phyloP scores from a whole-genome alignment of 2,329 filamentous ascomycete species.

The Colletotrichum endophyticum region DNA sequence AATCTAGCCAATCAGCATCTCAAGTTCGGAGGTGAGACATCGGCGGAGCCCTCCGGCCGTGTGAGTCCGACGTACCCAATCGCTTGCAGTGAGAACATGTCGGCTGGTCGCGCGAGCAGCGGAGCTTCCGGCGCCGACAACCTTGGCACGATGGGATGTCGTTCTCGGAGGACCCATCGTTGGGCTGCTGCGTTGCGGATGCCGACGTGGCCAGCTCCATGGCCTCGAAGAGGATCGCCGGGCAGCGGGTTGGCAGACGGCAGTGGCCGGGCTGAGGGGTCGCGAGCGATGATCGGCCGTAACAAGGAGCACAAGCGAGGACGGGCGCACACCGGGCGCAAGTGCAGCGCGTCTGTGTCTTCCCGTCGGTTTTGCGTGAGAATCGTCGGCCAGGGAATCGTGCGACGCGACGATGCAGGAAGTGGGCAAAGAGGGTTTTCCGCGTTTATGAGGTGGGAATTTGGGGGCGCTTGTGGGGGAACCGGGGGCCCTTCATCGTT shows the following conservation, averaged over 20 bases:
- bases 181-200: background rate
- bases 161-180: conserved; percentile 9
- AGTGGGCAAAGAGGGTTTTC: background rate
- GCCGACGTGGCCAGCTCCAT: conserved; percentile 7
- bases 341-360: background rate
- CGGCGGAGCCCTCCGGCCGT: background rate
- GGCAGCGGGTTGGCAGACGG: background rate
- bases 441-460: background rate
- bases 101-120: conserved; percentile 38
- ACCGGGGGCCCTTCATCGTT: background rate
- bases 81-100: conserved; percentile 34
- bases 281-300: background rate
- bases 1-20: conserved; percentile 19
- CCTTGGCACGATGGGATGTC: conserved; percentile 34
- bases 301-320: background rate
- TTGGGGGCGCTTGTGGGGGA: background rate
- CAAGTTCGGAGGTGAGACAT: background rate
- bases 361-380: conserved; percentile 8
- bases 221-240: background rate
- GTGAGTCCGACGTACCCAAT: conserved; percentile 24
- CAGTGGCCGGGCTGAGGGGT: background rate
- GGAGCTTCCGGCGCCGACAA: conserved; percentile 36
- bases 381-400: conserved; percentile 22
- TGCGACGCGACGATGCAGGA: conserved; percentile 18
- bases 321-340: background rate